Percentiles rank a stretch among this genome's conserved stretches.
These are phyloP conservation scores for Mycena filopes DNA, from an alignment of 768 basidiomycete species.

Conservation along the genomic window DNA sequence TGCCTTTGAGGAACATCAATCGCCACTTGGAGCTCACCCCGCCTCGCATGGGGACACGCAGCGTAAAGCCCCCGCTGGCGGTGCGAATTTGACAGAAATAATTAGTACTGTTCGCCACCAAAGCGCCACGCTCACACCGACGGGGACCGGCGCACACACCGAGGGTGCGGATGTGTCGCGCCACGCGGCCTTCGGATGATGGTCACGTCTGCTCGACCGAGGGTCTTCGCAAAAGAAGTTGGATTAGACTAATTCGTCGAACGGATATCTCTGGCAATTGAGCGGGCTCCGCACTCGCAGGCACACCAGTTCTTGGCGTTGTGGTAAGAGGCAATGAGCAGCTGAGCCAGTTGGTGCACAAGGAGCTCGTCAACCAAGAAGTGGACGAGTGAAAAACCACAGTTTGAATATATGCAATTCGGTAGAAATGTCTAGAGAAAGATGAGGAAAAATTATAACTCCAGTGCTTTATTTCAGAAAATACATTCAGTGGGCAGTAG, in stretches of 20 bases:
- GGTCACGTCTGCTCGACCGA: not conserved
- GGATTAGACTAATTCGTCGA: constrained; percentile 7
- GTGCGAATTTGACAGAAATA: not conserved
- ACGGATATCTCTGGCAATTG: not conserved
- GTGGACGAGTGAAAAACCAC: too few species aligned
- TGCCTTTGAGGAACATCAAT: not conserved
- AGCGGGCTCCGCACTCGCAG: not conserved
- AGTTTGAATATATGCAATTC: not conserved
- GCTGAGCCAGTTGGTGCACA: not conserved
- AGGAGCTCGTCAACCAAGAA: too few species aligned
- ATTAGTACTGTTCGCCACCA: not conserved
- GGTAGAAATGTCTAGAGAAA: not conserved
- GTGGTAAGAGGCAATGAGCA: not conserved
- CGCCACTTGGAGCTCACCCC: not conserved
- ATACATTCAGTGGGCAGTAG: constrained; percentile 5
- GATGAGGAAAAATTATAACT: not conserved
- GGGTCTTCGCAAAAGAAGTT: constrained; percentile 6
- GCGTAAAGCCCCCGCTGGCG: not conserved
- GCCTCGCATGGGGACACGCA: not conserved
- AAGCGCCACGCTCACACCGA: not conserved
- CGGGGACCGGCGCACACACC: constrained; percentile 6
- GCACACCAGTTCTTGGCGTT: constrained; percentile 5
- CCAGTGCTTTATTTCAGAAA: constrained; percentile 1
- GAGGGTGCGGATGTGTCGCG: not conserved
- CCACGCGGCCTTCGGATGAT: not conserved